Evolutionary conservation across 1,284 basidiomycete genomes (phyloP), one percentile per base, ranked within the genome.

Genomic region (Lentinula novae-zelandiae): DNA sequence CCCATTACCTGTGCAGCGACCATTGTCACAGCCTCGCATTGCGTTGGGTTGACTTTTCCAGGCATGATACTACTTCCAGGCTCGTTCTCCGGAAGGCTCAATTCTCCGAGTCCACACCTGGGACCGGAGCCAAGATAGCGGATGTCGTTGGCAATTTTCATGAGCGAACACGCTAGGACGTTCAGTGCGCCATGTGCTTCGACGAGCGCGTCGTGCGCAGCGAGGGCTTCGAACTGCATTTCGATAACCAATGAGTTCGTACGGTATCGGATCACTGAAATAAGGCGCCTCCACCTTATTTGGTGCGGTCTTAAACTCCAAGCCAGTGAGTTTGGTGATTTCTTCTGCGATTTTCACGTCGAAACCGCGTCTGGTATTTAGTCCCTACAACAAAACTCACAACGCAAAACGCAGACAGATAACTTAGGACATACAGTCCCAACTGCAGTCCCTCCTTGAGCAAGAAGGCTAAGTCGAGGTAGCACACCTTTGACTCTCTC

Each of bases 141-240:
- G 71, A 99, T 97, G 73, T 99, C 97, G 75, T 99, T 99, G 61
- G 96, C 96, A 69, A 99, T 98, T 83, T 99, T 99, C 95, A 98
- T 98, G 65, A 98, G 78, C 39, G 94, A 97, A 69, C 91, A 92
- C 12, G 97, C 97, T 60, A 99, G 76, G 50, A 92, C 91, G 77
- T 98, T 99, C 66, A 99, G 83, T 9, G 96, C 95, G 60, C 97
- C 97, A 62, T 96, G 96, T 12, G 95, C 89, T 78, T 99, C 97
- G 17, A 98, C 95, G 61, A 99, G 87, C 3, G 97, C 97, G 76
- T 99, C 96, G 75, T 99, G 97, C n/a, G 92, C 82, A 31, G 97
- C 97, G 60, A 99, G 86, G 5, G 95, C 96, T 77, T 99, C 96
- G 67, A 99, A 99, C 93, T 94, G 67, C 1, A 46, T 7, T 20